Evolutionary conservation across 306 rosid species (phyloP).

Genomic region (Quercus variabilis): DNA sequence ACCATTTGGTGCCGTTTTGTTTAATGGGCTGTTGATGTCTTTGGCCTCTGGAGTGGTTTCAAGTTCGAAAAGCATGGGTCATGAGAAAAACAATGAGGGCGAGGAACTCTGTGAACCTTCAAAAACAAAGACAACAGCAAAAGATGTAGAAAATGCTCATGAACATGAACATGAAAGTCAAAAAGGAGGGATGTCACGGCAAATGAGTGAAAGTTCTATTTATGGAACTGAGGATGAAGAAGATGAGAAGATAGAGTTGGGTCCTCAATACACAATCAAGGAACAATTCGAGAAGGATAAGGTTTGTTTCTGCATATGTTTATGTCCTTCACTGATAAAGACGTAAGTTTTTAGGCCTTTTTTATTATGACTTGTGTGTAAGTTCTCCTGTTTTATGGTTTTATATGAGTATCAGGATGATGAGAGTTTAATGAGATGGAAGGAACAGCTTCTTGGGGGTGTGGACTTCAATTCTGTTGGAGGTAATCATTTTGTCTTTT

Average conservation of each 20-base stretch:
- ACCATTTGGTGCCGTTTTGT: slow-evolving; percentile 15
- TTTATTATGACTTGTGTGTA: not conserved
- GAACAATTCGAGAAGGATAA: slow-evolving; percentile 89
- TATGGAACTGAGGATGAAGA: slow-evolving; percentile 79
- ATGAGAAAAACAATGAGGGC: slow-evolving; percentile 43
- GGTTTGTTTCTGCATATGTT: slow-evolving; percentile 34
- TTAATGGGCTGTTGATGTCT: slow-evolving; percentile 49
- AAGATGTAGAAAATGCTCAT: slow-evolving; percentile 12
- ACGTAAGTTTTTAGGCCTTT: not conserved
- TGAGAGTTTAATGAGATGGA: slow-evolving; percentile 94
- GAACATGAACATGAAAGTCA: slow-evolving; percentile 35
- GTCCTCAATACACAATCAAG: slow-evolving; percentile 84
- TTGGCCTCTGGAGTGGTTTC: slow-evolving; percentile 46
- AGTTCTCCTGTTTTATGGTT: not conserved
- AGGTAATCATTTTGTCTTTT: slow-evolving; percentile 40
- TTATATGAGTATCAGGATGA: slow-evolving; percentile 59
- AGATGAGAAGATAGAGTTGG: slow-evolving; percentile 84
- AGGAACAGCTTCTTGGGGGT: slow-evolving; percentile 96
- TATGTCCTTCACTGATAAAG: not conserved
- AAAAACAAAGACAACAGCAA: slow-evolving; percentile 23
- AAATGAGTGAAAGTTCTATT: slow-evolving; percentile 58
- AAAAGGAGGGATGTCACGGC: slow-evolving; percentile 21
- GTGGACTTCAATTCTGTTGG: slow-evolving; percentile 81
- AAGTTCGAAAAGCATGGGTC: slow-evolving; percentile 65
- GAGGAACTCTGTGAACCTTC: slow-evolving; percentile 19